Percentiles rank a stretch among this genome's conserved stretches.
Conservation (phyloP, 2,329 filamentous ascomycete species). For the Huntiella savannae region DNA sequence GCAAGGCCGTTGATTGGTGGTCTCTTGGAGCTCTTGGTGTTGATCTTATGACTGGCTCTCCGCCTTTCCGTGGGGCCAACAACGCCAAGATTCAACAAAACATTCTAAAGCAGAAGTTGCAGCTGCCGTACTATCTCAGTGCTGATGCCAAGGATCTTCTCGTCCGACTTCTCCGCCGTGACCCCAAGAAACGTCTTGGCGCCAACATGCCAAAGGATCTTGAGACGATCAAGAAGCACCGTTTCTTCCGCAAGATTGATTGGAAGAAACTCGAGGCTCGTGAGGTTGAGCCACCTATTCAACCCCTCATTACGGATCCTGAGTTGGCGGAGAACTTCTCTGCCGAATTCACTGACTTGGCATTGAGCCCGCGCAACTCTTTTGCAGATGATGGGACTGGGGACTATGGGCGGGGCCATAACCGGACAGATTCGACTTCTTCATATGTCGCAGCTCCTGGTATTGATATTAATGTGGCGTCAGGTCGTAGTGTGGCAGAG, state of each 20-base stretch:
- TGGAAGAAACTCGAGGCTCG: constrained; percentile 73
- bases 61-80: constrained; percentile 80
- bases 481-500: constrained; percentile 17
- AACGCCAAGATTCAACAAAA: constrained; percentile 90
- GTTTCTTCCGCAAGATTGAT: constrained; percentile 94
- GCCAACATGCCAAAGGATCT: constrained; percentile 80
- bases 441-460: not conserved
- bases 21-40: constrained; percentile 83
- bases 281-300: constrained; percentile 74
- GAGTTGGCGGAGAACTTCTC: constrained; percentile 94
- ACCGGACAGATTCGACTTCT: too few relatives aligned
- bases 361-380: constrained; percentile 43
- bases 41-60: constrained; percentile 79
- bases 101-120: constrained; percentile 81
- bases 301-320: constrained; percentile 84
- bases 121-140: constrained; percentile 75
- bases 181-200: constrained; percentile 77
- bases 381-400: constrained; percentile 13
- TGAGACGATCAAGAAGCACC: constrained; percentile 67
- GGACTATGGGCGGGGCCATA: too few relatives aligned
- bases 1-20: constrained; percentile 97
- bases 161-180: constrained; percentile 75
- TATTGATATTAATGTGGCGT: not conserved
- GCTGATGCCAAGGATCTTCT: constrained; percentile 88
- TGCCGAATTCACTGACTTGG: constrained; percentile 72